Evolutionary conservation across 179 eudicot species (phyloP), one percentile per base, ranked within the genome.

Genomic region (Vitellaria paradoxa): DNA sequence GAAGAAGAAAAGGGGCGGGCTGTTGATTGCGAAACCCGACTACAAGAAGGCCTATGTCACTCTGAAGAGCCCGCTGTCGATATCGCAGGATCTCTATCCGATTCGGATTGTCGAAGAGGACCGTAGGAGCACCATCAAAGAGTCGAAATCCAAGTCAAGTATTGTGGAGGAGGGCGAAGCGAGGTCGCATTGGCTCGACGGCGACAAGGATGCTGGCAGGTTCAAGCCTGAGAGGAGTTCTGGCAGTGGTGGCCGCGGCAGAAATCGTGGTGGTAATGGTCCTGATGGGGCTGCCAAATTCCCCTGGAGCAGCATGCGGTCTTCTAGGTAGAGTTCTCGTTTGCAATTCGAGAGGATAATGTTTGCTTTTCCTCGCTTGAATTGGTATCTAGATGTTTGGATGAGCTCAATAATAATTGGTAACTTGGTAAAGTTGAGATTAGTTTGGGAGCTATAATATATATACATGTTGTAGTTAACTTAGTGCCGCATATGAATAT

Each of bases 31-130:
- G 4, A 93, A 89, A 70, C 94, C 97, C 0, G 90, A 94, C 63
- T 94, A 94, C 72, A 94, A 94, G 82, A 94, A 94, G 77, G 98
- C 98, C 0, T 95, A 89, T 50, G 92, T 91, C 12, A 93, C 97
- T 0, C 82, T 95, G 10, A 87, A 73, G 78, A 69, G 68, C 55
- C 97, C 97, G 0, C 67, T 93, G 21, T 93, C 97, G 2, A 86
- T 89, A 20, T 90, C 97, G 18, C 97, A 91, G 12, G 92, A 92
- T 10, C 78, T 93, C 68, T 91, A 84, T 60, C 97, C 97, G 0
- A 90, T 93, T 49, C 85, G 78, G 76, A 74, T 84, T 10, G 89
- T 95, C 73, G 84, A 82, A 81, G 96, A 93, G 64, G 97, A 93
- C 57, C 87, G 84, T 85, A 85, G 70, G 86, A 88, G 75, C 40